These are phyloP conservation scores for Collybia sp. DNA, from an alignment of 768 basidiomycete genomes.

Conservation along the genomic window DNA sequence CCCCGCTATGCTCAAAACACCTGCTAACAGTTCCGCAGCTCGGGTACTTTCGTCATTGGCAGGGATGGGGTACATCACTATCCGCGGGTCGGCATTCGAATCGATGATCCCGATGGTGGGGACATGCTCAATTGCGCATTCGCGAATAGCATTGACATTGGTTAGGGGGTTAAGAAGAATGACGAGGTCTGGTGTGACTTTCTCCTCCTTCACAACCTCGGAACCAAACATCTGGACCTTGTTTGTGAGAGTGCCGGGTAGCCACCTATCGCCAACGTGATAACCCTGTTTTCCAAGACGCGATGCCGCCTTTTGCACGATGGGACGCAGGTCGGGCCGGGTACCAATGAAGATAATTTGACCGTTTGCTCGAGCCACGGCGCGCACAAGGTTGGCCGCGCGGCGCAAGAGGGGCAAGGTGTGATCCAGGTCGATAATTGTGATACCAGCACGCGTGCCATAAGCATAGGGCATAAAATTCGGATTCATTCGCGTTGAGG, in stretches of 20 bases:
- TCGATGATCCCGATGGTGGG: slow-evolving; percentile 95
- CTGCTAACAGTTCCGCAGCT: slow-evolving; percentile 86
- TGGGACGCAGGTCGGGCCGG: slow-evolving; percentile 67
- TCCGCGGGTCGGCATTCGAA: slow-evolving; percentile 91
- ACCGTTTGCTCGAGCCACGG: slow-evolving; percentile 77
- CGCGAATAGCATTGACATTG: slow-evolving; percentile 83
- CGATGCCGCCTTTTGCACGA: slow-evolving; percentile 75
- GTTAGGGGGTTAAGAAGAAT: slow-evolving; percentile 87
- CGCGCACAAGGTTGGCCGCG: slow-evolving; percentile 83
- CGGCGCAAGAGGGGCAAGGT: slow-evolving; percentile 89
- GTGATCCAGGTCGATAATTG: slow-evolving; percentile 92
- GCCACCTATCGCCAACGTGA: slow-evolving; percentile 85
- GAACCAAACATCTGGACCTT: slow-evolving; percentile 67
- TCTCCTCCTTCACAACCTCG: slow-evolving; percentile 44
- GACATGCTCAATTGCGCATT: slow-evolving; percentile 85
- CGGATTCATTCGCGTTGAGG: slow-evolving; percentile 77
- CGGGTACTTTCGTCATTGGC: slow-evolving; percentile 95
- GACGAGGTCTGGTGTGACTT: slow-evolving; percentile 79
- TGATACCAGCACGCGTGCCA: slow-evolving; percentile 84
- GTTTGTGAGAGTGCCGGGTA: slow-evolving; percentile 95
- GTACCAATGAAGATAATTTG: slow-evolving; percentile 90
- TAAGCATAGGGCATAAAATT: slow-evolving; percentile 92
- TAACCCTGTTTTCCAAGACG: slow-evolving; percentile 79
- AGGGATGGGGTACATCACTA: slow-evolving; percentile 97
- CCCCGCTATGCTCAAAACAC: slow-evolving; percentile 85